Percentiles rank a stretch among this genome's conserved stretches.
These are phyloP conservation scores for Wickerhamomyces silvicola DNA, from an alignment of 805 yeast species.

Conservation along the genomic window DNA sequence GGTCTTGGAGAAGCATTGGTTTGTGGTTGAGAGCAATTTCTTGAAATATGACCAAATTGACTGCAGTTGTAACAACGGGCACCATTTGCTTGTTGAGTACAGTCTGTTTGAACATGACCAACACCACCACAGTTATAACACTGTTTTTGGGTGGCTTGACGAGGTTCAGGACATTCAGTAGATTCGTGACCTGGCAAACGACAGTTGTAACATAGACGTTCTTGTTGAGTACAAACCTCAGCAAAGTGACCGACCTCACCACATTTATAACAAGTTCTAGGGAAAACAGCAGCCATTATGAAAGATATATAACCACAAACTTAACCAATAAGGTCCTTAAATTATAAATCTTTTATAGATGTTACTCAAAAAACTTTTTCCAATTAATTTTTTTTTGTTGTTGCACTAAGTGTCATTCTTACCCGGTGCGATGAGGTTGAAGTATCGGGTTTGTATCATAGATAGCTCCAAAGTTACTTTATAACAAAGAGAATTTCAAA, in stretches of 20 bases:
- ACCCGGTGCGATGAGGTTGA: conserved; percentile 6
- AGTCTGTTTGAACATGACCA: conserved; percentile 85
- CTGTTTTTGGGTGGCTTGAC: conserved; percentile 77
- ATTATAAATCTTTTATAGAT: too few species aligned
- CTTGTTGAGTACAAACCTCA: conserved; percentile 77
- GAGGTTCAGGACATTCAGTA: conserved; percentile 82
- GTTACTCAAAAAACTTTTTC: too few species aligned
- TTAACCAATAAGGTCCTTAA: too few species aligned
- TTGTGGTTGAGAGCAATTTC: conserved; percentile 56
- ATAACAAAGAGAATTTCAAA: not conserved
- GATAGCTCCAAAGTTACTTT: too few species aligned
- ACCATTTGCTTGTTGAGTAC: conserved; percentile 49
- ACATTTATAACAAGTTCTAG: conserved; percentile 86
- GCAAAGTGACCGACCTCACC: conserved; percentile 91
- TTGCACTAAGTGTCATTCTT: conserved; percentile 3
- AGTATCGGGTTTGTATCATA: too few species aligned
- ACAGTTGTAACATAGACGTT: conserved; percentile 90
- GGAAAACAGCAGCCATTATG: conserved; percentile 33
- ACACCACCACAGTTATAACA: conserved; percentile 91
- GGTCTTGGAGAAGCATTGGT: conserved; percentile 13
- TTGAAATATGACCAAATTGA: conserved; percentile 76
- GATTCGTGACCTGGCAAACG: conserved; percentile 87
- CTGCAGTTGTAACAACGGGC: conserved; percentile 78
- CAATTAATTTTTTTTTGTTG: too few species aligned
- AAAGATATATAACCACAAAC: too few species aligned